Percentiles rank a stretch among this genome's conserved stretches.
These are phyloP conservation scores for Pelagophyceae sp. DNA, from an alignment of 352 stramenopile genomes.

Conservation along the genomic window DNA sequence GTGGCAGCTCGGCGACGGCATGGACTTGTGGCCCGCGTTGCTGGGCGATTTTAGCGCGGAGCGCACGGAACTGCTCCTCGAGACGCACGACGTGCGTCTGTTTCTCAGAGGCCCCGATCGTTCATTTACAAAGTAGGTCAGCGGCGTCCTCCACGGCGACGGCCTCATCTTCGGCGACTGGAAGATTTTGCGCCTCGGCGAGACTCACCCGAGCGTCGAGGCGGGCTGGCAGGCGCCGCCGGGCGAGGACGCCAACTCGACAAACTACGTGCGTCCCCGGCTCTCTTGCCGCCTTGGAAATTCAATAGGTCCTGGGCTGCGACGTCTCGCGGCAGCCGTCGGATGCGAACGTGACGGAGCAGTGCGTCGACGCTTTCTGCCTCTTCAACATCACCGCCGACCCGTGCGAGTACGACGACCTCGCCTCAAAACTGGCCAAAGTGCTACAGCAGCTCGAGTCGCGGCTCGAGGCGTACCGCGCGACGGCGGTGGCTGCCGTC, in stretches of 20 bases:
- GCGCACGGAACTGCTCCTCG: neutral
- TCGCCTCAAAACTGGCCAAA: too few species aligned
- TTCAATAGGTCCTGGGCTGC: neutral
- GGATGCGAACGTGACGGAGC: neutral
- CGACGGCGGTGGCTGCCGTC: neutral
- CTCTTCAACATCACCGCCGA: neutral
- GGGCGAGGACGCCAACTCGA: neutral
- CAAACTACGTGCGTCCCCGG: too few species aligned
- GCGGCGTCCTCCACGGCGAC: neutral
- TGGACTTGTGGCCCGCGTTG: neutral
- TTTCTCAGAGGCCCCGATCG: too few species aligned
- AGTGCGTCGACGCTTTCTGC: neutral
- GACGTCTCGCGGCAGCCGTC: neutral
- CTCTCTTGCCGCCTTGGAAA: too few species aligned
- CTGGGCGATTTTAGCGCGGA: too few species aligned
- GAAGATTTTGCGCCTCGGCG: neutral
- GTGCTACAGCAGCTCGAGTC: neutral
- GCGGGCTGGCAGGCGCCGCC: neutral
- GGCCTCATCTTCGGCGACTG: neutral
- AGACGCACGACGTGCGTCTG: neutral
- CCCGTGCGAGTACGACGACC: neutral
- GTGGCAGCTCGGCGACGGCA: neutral
- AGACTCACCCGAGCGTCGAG: neutral
- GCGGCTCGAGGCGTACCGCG: neutral
- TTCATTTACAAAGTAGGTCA: too few species aligned